phyloP scores from a whole-genome alignment of 176 grass and related monocot genomes.

The Elaeis guineensis region DNA sequence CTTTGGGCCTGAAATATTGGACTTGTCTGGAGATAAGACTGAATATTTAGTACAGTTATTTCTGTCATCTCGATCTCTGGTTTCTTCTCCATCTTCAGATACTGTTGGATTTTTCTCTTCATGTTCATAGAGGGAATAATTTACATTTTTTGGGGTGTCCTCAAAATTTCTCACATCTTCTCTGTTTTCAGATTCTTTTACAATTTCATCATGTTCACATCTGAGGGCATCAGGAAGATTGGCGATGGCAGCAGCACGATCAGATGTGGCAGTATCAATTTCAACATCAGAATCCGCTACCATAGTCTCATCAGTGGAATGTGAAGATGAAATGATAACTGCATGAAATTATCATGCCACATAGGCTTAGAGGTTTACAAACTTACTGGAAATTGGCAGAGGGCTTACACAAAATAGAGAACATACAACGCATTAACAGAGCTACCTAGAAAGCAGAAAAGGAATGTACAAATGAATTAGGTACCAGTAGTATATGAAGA shows the following conservation, averaged over 20 bases:
- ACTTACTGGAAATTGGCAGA: too few relatives aligned
- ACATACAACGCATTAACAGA: too few relatives aligned
- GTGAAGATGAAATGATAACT: slow-evolving; percentile 76
- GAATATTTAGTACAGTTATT: too few relatives aligned
- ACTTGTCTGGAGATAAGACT: too few relatives aligned
- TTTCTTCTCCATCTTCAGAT: too few relatives aligned
- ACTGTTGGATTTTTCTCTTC: too few relatives aligned
- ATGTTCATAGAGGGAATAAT: neutral
- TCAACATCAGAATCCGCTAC: slow-evolving; percentile 79
- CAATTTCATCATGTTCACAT: slow-evolving; percentile 26
- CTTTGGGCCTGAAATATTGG: slow-evolving; percentile 3
- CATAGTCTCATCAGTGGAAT: slow-evolving; percentile 82
- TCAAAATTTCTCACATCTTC: slow-evolving; percentile 25
- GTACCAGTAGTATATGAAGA: too few relatives aligned
- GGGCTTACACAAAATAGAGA: too few relatives aligned
- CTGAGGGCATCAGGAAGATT: slow-evolving; percentile 29
- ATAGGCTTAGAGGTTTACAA: neutral
- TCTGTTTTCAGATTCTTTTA: slow-evolving; percentile 7
- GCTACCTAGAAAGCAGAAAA: too few relatives aligned
- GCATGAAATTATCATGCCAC: slow-evolving; percentile 21
- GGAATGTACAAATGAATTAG: too few relatives aligned
- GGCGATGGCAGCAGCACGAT: slow-evolving; percentile 17
- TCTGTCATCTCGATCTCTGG: too few relatives aligned
- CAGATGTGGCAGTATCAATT: slow-evolving; percentile 70
- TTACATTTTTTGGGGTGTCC: slow-evolving; percentile 22